Conservation (phyloP, 2,329 filamentous ascomycete species). For the Daldinia eschscholtzii region DNA sequence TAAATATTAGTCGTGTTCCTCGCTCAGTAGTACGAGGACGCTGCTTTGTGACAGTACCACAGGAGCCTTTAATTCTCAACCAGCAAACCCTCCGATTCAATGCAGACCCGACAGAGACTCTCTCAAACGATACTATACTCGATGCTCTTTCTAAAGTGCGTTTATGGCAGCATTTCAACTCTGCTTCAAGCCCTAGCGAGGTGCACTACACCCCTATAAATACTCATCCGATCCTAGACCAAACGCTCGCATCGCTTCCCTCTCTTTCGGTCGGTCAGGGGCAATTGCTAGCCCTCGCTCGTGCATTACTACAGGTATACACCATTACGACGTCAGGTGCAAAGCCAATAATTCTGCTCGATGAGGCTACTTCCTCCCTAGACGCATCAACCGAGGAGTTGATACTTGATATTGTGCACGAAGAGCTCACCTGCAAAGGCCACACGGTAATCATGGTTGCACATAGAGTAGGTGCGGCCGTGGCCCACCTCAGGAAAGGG, state of each 20-base stretch:
- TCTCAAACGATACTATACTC: conserved; percentile 42
- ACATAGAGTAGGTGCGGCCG: conserved; percentile 51
- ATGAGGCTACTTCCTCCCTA: conserved; percentile 52
- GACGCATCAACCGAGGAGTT: conserved; percentile 52
- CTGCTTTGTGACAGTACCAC: conserved; percentile 52
- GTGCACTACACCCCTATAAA: not conserved
- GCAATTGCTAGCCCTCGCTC: conserved; percentile 53
- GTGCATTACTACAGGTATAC: conserved; percentile 49
- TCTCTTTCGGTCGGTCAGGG: conserved; percentile 52
- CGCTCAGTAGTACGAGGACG: conserved; percentile 46
- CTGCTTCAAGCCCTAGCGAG: not conserved
- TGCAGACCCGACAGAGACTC: conserved; percentile 44
- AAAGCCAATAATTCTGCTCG: conserved; percentile 53
- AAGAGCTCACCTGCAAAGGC: conserved; percentile 47
- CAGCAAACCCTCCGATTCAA: conserved; percentile 52
- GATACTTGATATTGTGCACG: conserved; percentile 51
- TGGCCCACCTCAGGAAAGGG: conserved; percentile 44
- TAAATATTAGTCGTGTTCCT: conserved; percentile 47
- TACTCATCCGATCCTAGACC: conserved; percentile 46
- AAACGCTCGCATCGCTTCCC: conserved; percentile 45
- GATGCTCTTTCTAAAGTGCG: conserved; percentile 31
- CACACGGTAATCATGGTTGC: conserved; percentile 55
- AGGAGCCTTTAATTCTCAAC: conserved; percentile 48
- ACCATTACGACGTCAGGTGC: conserved; percentile 22
- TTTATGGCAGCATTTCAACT: conserved; percentile 41